Conservation (phyloP, 345 rosid genomes). For the Syzygium aromaticum region DNA sequence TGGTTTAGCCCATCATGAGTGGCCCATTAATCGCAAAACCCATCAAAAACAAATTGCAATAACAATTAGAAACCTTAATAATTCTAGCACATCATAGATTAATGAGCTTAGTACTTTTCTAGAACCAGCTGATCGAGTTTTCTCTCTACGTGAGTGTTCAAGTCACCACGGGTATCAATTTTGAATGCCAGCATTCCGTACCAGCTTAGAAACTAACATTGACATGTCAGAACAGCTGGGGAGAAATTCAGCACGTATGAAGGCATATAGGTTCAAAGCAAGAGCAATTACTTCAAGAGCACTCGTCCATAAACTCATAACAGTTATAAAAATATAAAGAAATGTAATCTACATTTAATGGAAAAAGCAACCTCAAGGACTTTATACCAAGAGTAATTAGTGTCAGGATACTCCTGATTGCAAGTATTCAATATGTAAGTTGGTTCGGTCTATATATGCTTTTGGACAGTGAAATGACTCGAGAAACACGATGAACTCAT, state of each 20-base stretch:
- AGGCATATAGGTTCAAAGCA: background rate
- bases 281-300: background rate
- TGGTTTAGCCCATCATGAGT: too few relatives aligned
- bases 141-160: conserved; percentile 83
- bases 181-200: conserved; percentile 80
- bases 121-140: conserved; percentile 81
- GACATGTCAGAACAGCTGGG: background rate
- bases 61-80: background rate
- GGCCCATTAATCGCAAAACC: too few relatives aligned
- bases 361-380: background rate
- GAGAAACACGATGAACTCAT: background rate
- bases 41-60: background rate
- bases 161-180: conserved; percentile 80
- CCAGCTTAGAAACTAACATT: background rate
- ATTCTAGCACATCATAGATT: background rate
- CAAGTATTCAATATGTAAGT: background rate
- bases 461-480: background rate
- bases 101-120: conserved; percentile 42
- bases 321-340: background rate
- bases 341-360: background rate
- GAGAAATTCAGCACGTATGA: background rate
- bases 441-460: background rate
- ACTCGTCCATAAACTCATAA: background rate
- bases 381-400: background rate
- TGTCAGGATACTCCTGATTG: background rate